These are phyloP conservation scores for Dendrocalamus sinicus DNA, from an alignment of 176 grass and related monocot genomes.

Conservation along the genomic window DNA sequence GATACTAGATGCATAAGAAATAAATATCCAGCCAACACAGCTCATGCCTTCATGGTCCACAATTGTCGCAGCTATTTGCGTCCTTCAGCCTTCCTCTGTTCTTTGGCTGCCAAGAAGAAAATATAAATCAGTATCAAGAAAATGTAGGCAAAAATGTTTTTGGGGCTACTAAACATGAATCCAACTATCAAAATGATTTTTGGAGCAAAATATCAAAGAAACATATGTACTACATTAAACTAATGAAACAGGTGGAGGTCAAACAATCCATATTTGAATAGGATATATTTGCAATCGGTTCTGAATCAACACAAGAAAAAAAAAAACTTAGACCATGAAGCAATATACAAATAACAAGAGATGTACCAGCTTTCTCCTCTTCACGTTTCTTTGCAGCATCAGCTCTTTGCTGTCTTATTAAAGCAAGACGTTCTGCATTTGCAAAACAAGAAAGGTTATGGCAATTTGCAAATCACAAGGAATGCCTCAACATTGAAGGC, in stretches of 20 bases:
- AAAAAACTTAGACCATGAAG: constrained; percentile 3
- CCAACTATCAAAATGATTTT: neutral
- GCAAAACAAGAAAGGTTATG: constrained; percentile 34
- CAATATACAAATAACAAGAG: constrained; percentile 5
- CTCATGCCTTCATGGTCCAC: constrained; percentile 34
- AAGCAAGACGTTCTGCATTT: constrained; percentile 91
- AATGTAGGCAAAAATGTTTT: neutral
- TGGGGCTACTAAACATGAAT: constrained; percentile 2
- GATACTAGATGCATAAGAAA: constrained; percentile 37
- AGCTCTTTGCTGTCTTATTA: constrained; percentile 90
- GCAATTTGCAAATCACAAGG: neutral
- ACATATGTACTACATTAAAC: neutral
- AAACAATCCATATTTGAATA: neutral
- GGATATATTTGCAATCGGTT: neutral
- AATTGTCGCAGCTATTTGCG: constrained; percentile 55
- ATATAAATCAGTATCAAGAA: constrained; percentile 21
- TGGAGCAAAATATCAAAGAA: neutral
- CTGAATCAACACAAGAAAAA: neutral
- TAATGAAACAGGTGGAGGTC: neutral
- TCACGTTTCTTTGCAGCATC: constrained; percentile 96
- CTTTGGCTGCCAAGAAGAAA: constrained; percentile 72
- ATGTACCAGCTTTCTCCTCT: constrained; percentile 94
- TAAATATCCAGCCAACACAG: constrained; percentile 51
- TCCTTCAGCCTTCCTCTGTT: constrained; percentile 76
- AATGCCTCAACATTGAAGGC: constrained; percentile 22